Base-by-base conservation (phyloP, 331 rosid species). In the Prunus yedoensis region DNA sequence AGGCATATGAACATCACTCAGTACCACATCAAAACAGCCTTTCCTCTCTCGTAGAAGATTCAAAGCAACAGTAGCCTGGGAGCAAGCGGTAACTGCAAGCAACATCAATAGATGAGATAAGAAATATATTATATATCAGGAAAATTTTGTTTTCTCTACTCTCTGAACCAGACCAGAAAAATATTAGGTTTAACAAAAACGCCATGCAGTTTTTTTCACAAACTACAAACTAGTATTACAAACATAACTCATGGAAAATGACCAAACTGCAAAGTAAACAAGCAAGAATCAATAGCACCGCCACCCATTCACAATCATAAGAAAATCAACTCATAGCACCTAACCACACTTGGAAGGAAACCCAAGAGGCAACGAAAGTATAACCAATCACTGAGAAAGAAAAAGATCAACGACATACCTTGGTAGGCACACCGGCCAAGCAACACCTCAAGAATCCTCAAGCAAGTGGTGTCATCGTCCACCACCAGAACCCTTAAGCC, bases 401-500 rank as follows among this genome's bases (percentile, higher is more conserved):
- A 25, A 53, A 65, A 72, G 23, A 27, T 14, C 67, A 30, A 47
- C 1, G 10, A 67, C 87, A 51, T 68, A 90, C 97, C 96, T 16
- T 68, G 62, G 68, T 92, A 92, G 30, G 74, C 84, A 70, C 96
- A 92, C 59, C 87, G 88, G 68, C 81, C 67, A 1, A 91, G 87
- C 91, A 92, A 87, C 81, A 79, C 74, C 78, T 92, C 94, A 5
- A 90, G 77, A 72, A 90, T 81, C 83, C 54, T 81, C 82, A 92
- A 66, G 21, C 87, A 83, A n/a, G 87, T 77, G 51, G 74, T 28
- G 77, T 92, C 96, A 63, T 92, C 96, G 46, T 92, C 97, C 8
- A 92, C 96, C 59, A 92, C 90, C 2, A 92, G 85, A 77, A 92
- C 88, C 78, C 93, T 80, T 54, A 92, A 72, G 6, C 96, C 97